Percentiles rank a stretch among this genome's conserved stretches.
Evolutionary conservation across 75 land plant species (phyloP).

Genomic region (Ceratopteris richardii): DNA sequence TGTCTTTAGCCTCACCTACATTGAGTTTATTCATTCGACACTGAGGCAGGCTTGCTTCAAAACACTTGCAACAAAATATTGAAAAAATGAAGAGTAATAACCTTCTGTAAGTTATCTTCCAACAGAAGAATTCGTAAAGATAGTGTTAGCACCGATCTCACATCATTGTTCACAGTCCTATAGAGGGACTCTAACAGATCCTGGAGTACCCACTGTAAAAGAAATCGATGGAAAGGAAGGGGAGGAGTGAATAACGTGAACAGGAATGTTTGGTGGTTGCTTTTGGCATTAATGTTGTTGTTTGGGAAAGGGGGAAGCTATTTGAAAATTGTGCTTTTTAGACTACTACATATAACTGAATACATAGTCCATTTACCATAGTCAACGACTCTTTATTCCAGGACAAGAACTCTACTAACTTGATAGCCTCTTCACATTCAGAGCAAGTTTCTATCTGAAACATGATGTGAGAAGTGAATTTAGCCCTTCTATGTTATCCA

Average conservation of each 20-base stretch:
- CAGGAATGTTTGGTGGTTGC: too few species aligned
- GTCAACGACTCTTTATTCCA: constrained; percentile 22
- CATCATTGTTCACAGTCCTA: constrained; percentile 20
- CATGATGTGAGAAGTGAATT: too few species aligned
- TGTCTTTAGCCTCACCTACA: constrained; percentile 25
- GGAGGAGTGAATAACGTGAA: too few species aligned
- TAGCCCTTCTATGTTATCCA: too few species aligned
- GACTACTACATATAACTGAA: too few species aligned
- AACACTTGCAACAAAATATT: not conserved
- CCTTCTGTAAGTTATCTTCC: constrained; percentile 21
- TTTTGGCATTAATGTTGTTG: too few species aligned
- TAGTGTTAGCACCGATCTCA: constrained; percentile 12
- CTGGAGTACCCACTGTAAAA: constrained; percentile 20
- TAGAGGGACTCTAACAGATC: constrained; percentile 21
- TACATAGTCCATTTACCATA: constrained; percentile 20
- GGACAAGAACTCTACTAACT: constrained; percentile 24
- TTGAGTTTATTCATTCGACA: too few species aligned
- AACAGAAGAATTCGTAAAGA: constrained; percentile 9
- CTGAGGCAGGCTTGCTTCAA: not conserved
- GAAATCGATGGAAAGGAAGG: not conserved
- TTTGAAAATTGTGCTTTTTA: too few species aligned
- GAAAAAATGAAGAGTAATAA: not conserved
- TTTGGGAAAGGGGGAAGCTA: too few species aligned
- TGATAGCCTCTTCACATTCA: constrained; percentile 22
- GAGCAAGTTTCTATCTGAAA: constrained; percentile 26